Base-by-base conservation (phyloP, 108 stramenopile genomes). In the Nitzschia sp. region DNA sequence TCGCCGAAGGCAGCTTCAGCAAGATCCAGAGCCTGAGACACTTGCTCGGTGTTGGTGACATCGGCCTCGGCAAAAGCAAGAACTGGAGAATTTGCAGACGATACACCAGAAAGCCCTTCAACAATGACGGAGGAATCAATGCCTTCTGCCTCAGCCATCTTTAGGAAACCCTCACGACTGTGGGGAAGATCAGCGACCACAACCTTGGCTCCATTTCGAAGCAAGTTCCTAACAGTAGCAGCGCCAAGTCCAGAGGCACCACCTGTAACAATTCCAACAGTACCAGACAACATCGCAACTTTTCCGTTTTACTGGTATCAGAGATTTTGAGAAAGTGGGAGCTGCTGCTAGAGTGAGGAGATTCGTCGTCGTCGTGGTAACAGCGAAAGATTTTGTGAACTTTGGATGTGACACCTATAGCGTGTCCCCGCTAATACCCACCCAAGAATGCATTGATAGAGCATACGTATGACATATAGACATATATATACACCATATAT, bases 181-280 rank as follows among this genome's bases (percentile, higher is more conserved):
- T 56, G 57, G 22, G 83, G 73, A 42, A 96, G 71, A 77, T 97
- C 97, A 24, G 86, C 90, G 21, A 96, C 83, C 14, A 96, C 76
- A 24, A 93, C 94, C 29, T 76, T 70, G 26, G 79, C 94, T 10
- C 97, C 97, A 53, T 74, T 61, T 12, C 67, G 69, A 9, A 93
- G 69, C 17, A 98, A 72, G 24, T 80, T 76, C 37, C 78, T 54
- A 7, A 88, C 97, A 24, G 97, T 91, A 29, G 95, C 94, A 38
- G 89, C 86, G 3, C 97, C 97, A 10, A 98, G 75, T 8, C 97
- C 97, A 0, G 93, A 95, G 15, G 90, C 86, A 8, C 87, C 95
- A 11, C 97, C 97, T 0, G 91, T 90, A 7, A 98, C 85, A 67
- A 67, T 67, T 25, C 54, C 66, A 42, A 55, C 54, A 26, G 41